Evolutionary conservation across 2,329 filamentous ascomycete genomes (phyloP), one percentile per base, ranked within the genome.

Genomic region (Ascochyta clinopodiicola): DNA sequence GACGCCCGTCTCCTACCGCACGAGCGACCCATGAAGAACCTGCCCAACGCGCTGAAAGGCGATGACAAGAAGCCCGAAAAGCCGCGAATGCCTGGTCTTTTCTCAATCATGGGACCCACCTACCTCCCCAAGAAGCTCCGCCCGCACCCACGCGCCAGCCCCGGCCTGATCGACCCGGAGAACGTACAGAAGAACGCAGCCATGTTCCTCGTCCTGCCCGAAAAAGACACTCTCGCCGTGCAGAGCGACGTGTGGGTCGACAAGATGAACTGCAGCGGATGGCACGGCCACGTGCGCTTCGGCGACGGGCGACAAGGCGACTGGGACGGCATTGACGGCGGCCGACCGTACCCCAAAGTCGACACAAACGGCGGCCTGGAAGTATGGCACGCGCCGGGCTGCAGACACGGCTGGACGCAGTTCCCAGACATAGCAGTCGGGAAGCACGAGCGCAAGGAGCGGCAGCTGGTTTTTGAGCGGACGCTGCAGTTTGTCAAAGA

Each of bases 241-340:
- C 77, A 79, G 52, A 77, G 72, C 59, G 76, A 79, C 50, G 69
- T 71, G 25, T 79, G 77, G 77, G 71, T 76, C n/a, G 67, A 75
- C 57, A 75, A 73, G 53, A 74, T 79, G 66, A 71, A 69, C 35
- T 55, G 60, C 8, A 56, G 51, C 2, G 69, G 70, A 2, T 74
- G 72, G 68, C 66, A 69, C 39, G 64, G 73, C 1, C 69, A 67
- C 8, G 71, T 72, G 7, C 68, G 68, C 12, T 74, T 74, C 37
- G 72, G 73, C 25, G 72, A 75, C n/a, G 69, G 67, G 12, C 50
- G 72, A 29, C 53, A 60, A 17, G 67, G 66, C 19, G 71, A 73
- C 36, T 74, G 69, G 70, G 60, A 72, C 17, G 71, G 71, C 2
- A 54, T 60, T 7, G 36, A 55, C 0, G 63, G 67, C n/a, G 56